Conservation (phyloP, 1,284 basidiomycete genomes). For the Stygiomarasmius scandens region DNA sequence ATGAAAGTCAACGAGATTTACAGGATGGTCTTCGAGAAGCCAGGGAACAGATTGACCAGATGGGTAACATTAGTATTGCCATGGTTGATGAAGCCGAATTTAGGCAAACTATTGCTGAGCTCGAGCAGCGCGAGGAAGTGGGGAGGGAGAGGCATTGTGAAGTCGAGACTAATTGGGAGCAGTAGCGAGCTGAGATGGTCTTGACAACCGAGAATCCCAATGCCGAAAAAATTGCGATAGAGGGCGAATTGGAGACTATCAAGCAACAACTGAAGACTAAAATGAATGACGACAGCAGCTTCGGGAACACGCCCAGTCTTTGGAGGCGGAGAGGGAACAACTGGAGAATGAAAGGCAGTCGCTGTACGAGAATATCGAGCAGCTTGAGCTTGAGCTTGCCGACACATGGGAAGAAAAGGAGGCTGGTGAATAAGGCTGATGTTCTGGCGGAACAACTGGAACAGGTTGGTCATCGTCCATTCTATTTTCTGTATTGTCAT, state of each 20-base stretch:
- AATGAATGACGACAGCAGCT: conserved; percentile 55
- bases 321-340: conserved; percentile 44
- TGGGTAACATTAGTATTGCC: conserved; percentile 46
- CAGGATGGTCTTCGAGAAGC: conserved; percentile 53
- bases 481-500: conserved; percentile 1
- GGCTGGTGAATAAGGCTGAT: conserved; percentile 52
- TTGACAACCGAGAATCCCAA: conserved; percentile 38
- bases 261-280: conserved; percentile 40
- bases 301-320: conserved; percentile 47
- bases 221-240: conserved; percentile 43
- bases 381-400: conserved; percentile 44
- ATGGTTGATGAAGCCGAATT: conserved; percentile 47
- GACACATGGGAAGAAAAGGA: conserved; percentile 59
- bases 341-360: conserved; percentile 45
- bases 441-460: conserved; percentile 56
- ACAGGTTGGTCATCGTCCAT: conserved; percentile 39
- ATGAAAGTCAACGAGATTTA: conserved; percentile 54
- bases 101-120: conserved; percentile 38
- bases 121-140: conserved; percentile 40
- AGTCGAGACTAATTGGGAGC: conserved; percentile 48
- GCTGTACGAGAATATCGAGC: conserved; percentile 43
- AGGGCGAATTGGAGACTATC: conserved; percentile 40
- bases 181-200: conserved; percentile 49
- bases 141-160: conserved; percentile 43
- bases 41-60: conserved; percentile 59